Base-by-base conservation (phyloP, 2,329 filamentous ascomycete species). In the Colletotrichum sojae region DNA sequence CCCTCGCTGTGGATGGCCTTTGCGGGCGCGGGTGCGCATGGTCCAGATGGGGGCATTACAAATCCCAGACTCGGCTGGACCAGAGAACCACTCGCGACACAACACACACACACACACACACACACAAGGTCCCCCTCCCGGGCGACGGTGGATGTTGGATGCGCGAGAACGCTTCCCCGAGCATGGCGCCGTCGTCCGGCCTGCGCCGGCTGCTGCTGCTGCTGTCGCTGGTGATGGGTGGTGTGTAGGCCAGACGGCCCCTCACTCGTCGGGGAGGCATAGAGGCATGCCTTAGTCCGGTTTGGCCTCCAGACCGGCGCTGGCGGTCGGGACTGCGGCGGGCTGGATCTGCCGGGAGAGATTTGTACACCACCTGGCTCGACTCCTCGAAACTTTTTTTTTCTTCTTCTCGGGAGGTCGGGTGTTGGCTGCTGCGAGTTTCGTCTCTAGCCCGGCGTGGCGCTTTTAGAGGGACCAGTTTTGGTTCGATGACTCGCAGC, bases 81-180 rank as follows among this genome's bases (percentile, higher is more conserved):
- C 40, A 43, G 58, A 43, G 58, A 54, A 60, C 36, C 46, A 60
- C 18, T 6, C 6, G 59, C 46, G 48, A 22, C 27, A 10, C n/a
- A n/a, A n/a, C n/a, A n/a, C n/a, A n/a, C n/a, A n/a, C n/a, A n/a
- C n/a, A n/a, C n/a, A 22, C 27, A 10, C 22, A 4, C 22, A 36
- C 31, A 31, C 27, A 10, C 40, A 15, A 15, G 40, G 40, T 43
- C 13, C 40, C 40, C 16, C 40, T n/a, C 40, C 31, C 31, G 8
- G 10, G 40, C 36, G 25, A n/a, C 57, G 9, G 5, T 27, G 56
- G 36, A 45, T 18, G 55, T 39, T 18, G 55, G 49, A 61, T 56
- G 55, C 45, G 51, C 55, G 25, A 52, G 56, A 18, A 27, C 48
- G 51, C 25, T 69, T 61, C 55, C 62, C 67, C 62, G 62, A 31